Evolutionary conservation across 2,329 filamentous ascomycete genomes (phyloP).

Genomic region (Fusarium lateritium): DNA sequence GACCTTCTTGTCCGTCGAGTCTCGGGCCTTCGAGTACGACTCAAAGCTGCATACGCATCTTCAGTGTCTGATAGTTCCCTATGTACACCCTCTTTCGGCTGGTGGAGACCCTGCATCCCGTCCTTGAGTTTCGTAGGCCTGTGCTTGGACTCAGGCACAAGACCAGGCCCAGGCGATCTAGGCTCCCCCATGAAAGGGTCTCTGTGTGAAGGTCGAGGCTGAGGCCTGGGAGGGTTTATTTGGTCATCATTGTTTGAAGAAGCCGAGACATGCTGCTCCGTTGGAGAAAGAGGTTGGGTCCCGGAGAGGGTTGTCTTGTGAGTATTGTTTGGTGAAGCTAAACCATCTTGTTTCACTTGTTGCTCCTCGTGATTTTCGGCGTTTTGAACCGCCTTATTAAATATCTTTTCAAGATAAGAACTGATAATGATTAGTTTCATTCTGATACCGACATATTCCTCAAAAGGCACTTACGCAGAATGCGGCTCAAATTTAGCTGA

Average conservation of each 20-base stretch:
- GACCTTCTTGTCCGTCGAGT: conserved; percentile 48
- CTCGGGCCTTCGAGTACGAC: conserved; percentile 33
- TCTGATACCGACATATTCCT: too few species aligned
- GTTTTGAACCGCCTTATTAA: conserved; percentile 9
- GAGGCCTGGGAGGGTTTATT: not conserved
- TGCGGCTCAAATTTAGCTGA: too few species aligned
- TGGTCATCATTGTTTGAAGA: not conserved
- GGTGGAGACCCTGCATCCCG: conserved; percentile 36
- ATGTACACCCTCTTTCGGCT: conserved; percentile 7
- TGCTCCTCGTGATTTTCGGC: conserved; percentile 7
- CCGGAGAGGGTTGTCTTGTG: not conserved
- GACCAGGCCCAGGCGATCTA: conserved; percentile 3
- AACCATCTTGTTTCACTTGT: not conserved
- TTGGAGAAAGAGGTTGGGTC: not conserved
- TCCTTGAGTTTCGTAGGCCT: conserved; percentile 48
- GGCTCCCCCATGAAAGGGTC: conserved; percentile 28
- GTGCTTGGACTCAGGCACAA: not conserved
- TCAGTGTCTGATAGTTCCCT: not conserved
- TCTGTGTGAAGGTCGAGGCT: not conserved
- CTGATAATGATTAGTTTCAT: conserved; percentile 32
- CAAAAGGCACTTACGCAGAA: too few species aligned
- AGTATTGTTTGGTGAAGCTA: conserved; percentile 3
- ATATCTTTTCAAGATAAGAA: conserved; percentile 19
- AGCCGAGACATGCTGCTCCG: not conserved
- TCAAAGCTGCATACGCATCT: conserved; percentile 1